Conservation (phyloP, 2,329 filamentous ascomycete species). For the Coniella vitis region DNA sequence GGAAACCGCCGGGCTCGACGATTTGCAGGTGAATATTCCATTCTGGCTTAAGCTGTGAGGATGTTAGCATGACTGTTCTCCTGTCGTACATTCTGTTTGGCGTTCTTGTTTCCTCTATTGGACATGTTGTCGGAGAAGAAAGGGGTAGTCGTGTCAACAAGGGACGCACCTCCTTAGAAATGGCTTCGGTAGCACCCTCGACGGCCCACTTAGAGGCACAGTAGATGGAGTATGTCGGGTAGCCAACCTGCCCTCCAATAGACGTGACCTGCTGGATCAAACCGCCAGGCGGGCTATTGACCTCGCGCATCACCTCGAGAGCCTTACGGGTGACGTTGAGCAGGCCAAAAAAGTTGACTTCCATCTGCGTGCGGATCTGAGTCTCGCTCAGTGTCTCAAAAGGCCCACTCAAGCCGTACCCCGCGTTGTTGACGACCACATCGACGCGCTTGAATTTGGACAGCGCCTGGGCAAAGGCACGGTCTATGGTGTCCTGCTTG, state of each 20-base stretch:
- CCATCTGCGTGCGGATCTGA: conserved; percentile 20
- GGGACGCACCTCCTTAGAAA: conserved; percentile 14
- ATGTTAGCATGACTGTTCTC: neutral
- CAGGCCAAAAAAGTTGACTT: conserved; percentile 26
- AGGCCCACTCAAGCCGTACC: conserved; percentile 29
- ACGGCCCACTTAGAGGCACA: conserved; percentile 21
- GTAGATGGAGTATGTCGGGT: conserved; percentile 20
- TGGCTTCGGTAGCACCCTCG: conserved; percentile 20
- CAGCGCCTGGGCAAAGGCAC: conserved; percentile 25
- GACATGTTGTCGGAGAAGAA: no score
- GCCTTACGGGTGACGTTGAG: conserved; percentile 20
- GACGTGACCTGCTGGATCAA: conserved; percentile 23
- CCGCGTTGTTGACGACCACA: conserved; percentile 30
- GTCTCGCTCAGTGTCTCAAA: conserved; percentile 19
- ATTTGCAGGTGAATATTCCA: conserved; percentile 16
- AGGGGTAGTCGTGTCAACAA: no score
- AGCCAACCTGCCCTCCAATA: conserved; percentile 16
- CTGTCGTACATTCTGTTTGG: conserved; percentile 27
- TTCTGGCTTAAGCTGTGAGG: conserved; percentile 3
- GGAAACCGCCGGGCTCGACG: conserved; percentile 48
- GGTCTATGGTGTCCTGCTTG: conserved; percentile 27
- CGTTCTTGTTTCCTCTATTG: no score
- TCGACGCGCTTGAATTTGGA: conserved; percentile 27
- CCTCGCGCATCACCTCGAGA: conserved; percentile 23
- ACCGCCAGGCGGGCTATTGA: conserved; percentile 18